Evolutionary conservation across 345 rosid species (phyloP), one percentile per base, ranked within the genome.

Genomic region (Brassica incana): DNA sequence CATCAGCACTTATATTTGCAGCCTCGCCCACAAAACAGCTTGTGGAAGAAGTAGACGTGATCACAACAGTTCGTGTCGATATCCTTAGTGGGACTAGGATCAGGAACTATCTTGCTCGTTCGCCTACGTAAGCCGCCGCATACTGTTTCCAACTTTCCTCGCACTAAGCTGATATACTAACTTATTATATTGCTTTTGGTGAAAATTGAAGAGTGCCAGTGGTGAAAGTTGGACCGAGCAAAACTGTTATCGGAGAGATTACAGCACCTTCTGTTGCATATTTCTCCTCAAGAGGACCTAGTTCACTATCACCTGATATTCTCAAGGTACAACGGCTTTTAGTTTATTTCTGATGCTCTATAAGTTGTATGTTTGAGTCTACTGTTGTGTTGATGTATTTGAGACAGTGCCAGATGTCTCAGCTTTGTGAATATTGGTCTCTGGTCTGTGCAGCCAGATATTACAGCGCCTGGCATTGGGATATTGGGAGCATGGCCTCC

Each of bases 241-340:
- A 77, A 82, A 90, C 84, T n/a, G 76, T 73, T 5, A 74, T 90
- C 3, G 88, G 93, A 45, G 81, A 83, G 77, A 74, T 73, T 36
- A 85, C 87, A 43, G 88, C 95, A 18, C 93, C 97, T 9, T 66
- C 88, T 11, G 86, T 90, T 65, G 92, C 93, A 2, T 14, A 8
- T 32, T 92, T 88, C 80, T 90, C 95, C 12, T 90, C 94, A 8
- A 83, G 90, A 78, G 95, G 95, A 18, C 95, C 96, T 32, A 92
- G 87, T 73, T 83, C 91, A 6, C 75, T 87, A 52, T 75, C 88
- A 65, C 90, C 90, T 15, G 88, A 89, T 70, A 81, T 92, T 80
- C 91, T 92, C 76, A 90, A 92, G 91, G 93, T 87, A 79, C 25
- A 68, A 25, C 58, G 23, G 35, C 61, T 3, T 63, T 71, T 5